phyloP scores from a whole-genome alignment of 2,329 filamentous ascomycete species.

The Calycina herbarum region DNA sequence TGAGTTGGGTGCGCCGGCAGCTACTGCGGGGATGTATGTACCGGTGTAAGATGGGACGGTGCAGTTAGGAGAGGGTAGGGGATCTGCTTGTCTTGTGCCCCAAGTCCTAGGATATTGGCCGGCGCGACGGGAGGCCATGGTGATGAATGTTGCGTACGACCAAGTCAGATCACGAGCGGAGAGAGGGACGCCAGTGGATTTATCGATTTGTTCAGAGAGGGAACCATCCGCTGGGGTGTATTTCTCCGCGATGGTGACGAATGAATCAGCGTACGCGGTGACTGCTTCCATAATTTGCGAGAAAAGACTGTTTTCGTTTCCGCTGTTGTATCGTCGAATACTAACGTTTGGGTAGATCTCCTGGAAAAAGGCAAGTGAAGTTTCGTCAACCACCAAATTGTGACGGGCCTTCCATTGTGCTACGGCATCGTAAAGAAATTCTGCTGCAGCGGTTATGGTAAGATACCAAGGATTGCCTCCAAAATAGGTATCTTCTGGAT shows the following conservation, averaged over 20 bases:
- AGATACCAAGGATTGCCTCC: conserved; percentile 82
- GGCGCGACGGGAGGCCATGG: conserved; percentile 55
- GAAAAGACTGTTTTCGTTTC: conserved; percentile 56
- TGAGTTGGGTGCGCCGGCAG: conserved; percentile 45
- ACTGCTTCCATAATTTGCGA: conserved; percentile 52
- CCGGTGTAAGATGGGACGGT: conserved; percentile 34
- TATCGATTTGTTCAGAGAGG: conserved; percentile 66
- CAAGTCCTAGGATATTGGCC: conserved; percentile 56
- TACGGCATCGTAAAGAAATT: conserved; percentile 76
- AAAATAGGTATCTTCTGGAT: conserved; percentile 72
- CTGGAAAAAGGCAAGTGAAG: conserved; percentile 70
- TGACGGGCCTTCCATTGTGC: conserved; percentile 67
- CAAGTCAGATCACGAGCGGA: conserved; percentile 70
- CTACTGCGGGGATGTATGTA: conserved; percentile 47
- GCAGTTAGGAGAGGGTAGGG: conserved; percentile 49
- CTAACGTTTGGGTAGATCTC: conserved; percentile 60
- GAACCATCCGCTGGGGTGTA: conserved; percentile 59
- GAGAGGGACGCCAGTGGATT: conserved; percentile 51
- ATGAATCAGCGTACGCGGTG: conserved; percentile 61
- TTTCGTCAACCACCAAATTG: conserved; percentile 61
- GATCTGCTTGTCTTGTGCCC: conserved; percentile 46
- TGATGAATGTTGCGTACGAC: conserved; percentile 71
- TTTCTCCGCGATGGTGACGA: conserved; percentile 48
- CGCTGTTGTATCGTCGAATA: conserved; percentile 63
- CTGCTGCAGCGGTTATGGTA: conserved; percentile 71